A percentile compares a stretch with the other conserved stretches of the same genome.
phyloP scores from a whole-genome alignment of 1,139 yeast species.

The Suhomyces ambrosiae region DNA sequence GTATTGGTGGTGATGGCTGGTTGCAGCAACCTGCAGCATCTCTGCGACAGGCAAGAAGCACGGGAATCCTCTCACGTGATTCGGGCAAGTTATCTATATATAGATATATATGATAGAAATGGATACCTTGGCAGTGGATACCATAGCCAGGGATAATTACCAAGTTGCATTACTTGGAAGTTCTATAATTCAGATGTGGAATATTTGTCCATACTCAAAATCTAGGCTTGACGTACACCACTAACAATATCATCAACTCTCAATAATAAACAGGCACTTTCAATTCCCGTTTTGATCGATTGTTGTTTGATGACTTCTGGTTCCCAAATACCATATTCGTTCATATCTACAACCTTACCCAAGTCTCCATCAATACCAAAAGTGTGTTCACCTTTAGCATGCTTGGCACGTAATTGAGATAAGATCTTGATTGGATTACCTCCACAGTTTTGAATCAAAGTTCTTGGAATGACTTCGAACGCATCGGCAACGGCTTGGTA shows the following conservation, averaged over 20 bases:
- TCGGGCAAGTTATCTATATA: too few species aligned
- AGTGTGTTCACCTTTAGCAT: constrained; percentile 83
- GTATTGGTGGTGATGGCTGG: too few species aligned
- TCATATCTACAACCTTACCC: constrained; percentile 95
- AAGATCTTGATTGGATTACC: constrained; percentile 90
- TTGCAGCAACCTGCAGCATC: neutral
- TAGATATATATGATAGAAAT: too few species aligned
- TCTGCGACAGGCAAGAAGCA: neutral
- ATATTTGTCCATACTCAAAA: neutral
- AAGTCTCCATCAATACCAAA: constrained; percentile 94
- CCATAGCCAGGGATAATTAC: too few species aligned
- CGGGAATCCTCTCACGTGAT: too few species aligned
- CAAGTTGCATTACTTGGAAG: too few species aligned
- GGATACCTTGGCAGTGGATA: too few species aligned
- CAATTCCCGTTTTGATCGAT: constrained; percentile 94
- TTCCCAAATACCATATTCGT: constrained; percentile 96
- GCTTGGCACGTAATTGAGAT: constrained; percentile 93
- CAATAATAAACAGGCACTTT: constrained; percentile 89
- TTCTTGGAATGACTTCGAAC: constrained; percentile 96
- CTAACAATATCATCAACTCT: constrained; percentile 98
- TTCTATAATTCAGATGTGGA: too few species aligned
- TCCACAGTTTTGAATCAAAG: constrained; percentile 95
- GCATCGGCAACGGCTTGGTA: constrained; percentile 99
- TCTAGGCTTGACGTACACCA: constrained; percentile 66
- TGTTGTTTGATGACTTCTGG: constrained; percentile 98